These are phyloP conservation scores for Cudoniella acicularis DNA, from an alignment of 495 filamentous ascomycete species.

Conservation along the genomic window DNA sequence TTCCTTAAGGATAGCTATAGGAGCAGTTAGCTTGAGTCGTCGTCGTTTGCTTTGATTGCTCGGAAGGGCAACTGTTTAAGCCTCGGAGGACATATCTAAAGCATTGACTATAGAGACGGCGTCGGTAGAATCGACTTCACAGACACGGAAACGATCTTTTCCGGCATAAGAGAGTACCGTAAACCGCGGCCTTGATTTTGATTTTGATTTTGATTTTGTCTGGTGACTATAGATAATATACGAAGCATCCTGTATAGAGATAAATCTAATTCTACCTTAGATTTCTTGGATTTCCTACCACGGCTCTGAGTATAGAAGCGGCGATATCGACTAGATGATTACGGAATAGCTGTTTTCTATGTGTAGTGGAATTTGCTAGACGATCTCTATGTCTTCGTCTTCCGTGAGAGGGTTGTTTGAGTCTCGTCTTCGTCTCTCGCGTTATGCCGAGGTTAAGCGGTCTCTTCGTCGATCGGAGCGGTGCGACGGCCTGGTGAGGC, in stretches of 20 bases:
- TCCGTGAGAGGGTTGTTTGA: background rate
- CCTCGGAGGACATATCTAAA: background rate
- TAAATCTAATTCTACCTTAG: conserved; percentile 5
- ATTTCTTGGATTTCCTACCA: conserved; percentile 4
- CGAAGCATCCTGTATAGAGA: conserved; percentile 8
- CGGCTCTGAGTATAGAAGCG: background rate
- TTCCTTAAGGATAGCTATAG: conserved; percentile 1
- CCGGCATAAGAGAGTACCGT: conserved; percentile 6
- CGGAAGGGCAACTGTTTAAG: background rate
- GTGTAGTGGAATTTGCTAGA: background rate
- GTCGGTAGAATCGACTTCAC: conserved; percentile 4
- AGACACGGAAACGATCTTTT: conserved; percentile 3
- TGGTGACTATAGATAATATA: background rate
- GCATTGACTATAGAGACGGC: background rate
- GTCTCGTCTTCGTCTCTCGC: background rate
- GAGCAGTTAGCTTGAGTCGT: conserved; percentile 3
- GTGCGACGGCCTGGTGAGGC: background rate
- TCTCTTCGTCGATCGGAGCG: background rate
- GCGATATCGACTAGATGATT: background rate
- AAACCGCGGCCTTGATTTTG: too few relatives aligned
- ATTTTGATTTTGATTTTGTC: conserved; percentile 1
- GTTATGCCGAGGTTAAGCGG: background rate
- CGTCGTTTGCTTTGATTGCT: conserved; percentile 6
- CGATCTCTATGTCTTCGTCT: background rate
- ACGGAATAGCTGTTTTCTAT: background rate